These are phyloP conservation scores for Cicer cuneatum DNA, from an alignment of 306 rosid genomes.

Conservation along the genomic window DNA sequence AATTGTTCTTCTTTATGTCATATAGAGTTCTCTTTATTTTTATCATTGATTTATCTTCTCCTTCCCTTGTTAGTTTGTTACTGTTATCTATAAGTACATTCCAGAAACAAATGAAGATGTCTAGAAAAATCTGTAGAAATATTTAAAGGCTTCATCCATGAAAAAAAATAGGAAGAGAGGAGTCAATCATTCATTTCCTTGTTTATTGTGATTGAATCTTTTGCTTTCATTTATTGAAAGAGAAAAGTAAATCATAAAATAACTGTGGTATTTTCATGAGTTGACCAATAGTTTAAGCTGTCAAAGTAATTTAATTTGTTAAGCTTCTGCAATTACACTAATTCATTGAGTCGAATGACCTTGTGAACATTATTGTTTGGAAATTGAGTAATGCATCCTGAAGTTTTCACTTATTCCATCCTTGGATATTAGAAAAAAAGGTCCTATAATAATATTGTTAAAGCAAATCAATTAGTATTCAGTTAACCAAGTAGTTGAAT, in stretches of 20 bases:
- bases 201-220: no score
- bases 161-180: slow-evolving; percentile 1
- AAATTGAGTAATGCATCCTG: not conserved
- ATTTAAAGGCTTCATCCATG: not conserved
- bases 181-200: not conserved
- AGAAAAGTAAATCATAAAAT: not conserved
- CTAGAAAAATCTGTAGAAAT: no score
- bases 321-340: slow-evolving; percentile 3
- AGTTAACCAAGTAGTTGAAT: not conserved
- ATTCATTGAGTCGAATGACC: not conserved
- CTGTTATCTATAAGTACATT: slow-evolving; percentile 17
- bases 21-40: no score
- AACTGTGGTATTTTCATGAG: slow-evolving; percentile 12
- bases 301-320: not conserved
- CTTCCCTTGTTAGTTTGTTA: slow-evolving; percentile 17
- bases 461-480: not conserved
- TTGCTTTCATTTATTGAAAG: not conserved
- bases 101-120: not conserved
- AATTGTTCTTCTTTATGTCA: no score
- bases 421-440: slow-evolving; percentile 7
- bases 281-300: not conserved
- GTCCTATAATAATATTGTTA: not conserved
- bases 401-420: not conserved
- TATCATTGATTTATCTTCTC: no score
- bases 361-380: not conserved